phyloP scores from a whole-genome alignment of 306 rosid species.

The Hippophae gyantsensis region DNA sequence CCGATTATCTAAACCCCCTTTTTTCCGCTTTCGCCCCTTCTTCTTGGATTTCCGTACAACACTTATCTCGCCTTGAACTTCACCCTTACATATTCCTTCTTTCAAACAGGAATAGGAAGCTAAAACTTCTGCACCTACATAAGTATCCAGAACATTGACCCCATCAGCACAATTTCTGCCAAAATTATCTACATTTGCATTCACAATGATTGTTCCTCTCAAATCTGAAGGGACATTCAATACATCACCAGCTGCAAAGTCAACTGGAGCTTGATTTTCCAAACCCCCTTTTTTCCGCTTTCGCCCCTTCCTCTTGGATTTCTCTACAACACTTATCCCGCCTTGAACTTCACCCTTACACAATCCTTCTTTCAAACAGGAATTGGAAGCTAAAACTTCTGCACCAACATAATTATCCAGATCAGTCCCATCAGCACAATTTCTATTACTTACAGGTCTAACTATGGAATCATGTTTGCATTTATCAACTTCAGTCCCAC shows the following conservation, averaged over 20 bases:
- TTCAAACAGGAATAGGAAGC: not conserved
- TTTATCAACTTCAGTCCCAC: not conserved
- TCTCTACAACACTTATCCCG: not conserved
- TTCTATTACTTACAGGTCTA: no score
- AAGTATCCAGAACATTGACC: not conserved
- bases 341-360: not conserved
- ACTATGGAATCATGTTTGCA: no score
- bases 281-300: not conserved
- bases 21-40: not conserved
- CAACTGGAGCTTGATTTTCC: not conserved
- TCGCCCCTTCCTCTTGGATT: not conserved
- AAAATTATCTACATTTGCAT: not conserved
- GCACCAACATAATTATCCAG: not conserved
- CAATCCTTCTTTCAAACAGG: not conserved
- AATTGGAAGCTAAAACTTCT: not conserved
- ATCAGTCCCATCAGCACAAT: not conserved
- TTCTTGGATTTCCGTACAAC: not conserved
- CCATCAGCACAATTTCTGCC: not conserved
- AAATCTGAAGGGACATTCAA: not conserved
- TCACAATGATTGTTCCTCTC: not conserved
- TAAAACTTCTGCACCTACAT: not conserved
- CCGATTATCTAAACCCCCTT: not conserved
- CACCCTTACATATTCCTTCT: not conserved
- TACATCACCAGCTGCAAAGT: slow-evolving; percentile 3
- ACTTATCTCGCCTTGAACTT: not conserved